Evolutionary conservation across 148 eudicot genomes (phyloP), one percentile per base, ranked within the genome.

Genomic region (Linanthus parryae): DNA sequence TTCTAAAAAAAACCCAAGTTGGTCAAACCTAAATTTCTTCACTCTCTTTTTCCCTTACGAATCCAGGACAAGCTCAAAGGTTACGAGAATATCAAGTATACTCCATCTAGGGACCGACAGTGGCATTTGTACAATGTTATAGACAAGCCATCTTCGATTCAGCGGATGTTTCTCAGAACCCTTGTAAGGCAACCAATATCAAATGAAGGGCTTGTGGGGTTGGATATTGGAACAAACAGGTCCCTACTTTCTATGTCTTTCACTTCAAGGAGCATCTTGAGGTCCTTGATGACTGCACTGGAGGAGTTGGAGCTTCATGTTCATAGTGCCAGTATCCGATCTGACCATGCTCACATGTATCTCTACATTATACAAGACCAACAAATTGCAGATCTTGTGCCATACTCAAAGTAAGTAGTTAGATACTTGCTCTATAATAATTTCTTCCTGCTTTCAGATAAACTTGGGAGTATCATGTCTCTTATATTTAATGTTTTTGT

Each of bases 301-400:
- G 99, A 94, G 61, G 99, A 94, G 57, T 65, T 94, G 70, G 99
- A 94, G 69, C 99, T 94, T 58, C 79, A 88, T 85, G 71, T 72
- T 38, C 96, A 94, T 58, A 88, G 69, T 73, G 83, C 92, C 44
- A 65, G 84, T 8, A 52, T 88, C 67, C 84, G 66, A 67, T 78
- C 95, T 26, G 99, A 94, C 64, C 82, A 94, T 63, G 96, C 95
- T 62, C 92, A 94, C 73, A 88, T 94, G 96, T 94, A 94, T 70
- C 76, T 94, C 34, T 84, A 82, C 57, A 76, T 88, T 36, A 72
- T 94, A 41, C 73, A 62, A 62, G 99, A 94, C 80, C 99, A 94
- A 66, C 76, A 71, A 55, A 78, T 94, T 40, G 68, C 65, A 37
- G 99, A 94, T 80, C 96, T 94, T 63, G 76, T 88, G 43, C 95